phyloP scores from a whole-genome alignment of 495 filamentous ascomycete genomes.

The Neurospora sublineolata region DNA sequence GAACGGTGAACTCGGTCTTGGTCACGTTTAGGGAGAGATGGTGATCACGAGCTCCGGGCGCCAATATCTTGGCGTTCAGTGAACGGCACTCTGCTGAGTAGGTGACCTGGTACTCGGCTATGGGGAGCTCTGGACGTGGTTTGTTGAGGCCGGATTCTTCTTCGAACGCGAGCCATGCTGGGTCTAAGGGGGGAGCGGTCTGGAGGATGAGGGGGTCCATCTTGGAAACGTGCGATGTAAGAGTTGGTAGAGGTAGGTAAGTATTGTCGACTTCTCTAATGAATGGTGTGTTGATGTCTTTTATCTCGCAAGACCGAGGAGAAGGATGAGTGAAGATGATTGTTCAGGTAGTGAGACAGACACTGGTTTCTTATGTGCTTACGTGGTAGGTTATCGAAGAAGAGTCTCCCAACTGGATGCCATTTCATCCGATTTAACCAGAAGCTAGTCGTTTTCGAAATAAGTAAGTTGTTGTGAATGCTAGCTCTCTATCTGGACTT shows the following conservation, averaged over 20 bases:
- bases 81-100: slow-evolving; percentile 6
- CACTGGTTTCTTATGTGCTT: neutral
- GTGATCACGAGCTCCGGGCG: slow-evolving; percentile 1
- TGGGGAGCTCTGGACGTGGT: neutral
- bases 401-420: neutral
- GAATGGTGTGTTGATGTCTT: neutral
- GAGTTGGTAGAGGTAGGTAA: neutral
- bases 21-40: slow-evolving; percentile 1
- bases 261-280: neutral
- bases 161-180: slow-evolving; percentile 8
- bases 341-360: neutral
- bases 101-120: slow-evolving; percentile 1
- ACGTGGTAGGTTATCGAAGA: neutral
- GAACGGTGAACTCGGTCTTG: neutral
- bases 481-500: neutral
- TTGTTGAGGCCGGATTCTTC: neutral
- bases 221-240: neutral
- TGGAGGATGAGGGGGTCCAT: slow-evolving; percentile 4
- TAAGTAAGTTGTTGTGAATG: neutral
- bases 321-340: neutral
- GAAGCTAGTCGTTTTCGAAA: neutral
- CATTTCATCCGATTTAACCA: neutral
- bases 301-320: fast-evolving
- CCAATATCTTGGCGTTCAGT: slow-evolving; percentile 1
- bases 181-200: slow-evolving; percentile 5